Base-by-base conservation (phyloP, 768 basidiomycete species). In the Collybiopsis confluens region DNA sequence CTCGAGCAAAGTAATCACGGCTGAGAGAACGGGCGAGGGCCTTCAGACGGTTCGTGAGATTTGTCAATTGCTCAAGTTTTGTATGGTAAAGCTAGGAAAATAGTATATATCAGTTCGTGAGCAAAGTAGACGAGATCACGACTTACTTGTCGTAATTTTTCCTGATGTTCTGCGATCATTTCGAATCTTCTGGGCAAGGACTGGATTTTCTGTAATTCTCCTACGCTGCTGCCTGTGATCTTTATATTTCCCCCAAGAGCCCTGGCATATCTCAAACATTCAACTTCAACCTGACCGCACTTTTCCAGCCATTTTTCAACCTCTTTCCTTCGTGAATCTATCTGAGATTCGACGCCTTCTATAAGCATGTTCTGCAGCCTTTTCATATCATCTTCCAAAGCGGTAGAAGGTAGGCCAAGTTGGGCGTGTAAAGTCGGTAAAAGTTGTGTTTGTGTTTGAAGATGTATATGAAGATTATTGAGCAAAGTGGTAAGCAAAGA, bases 341-440 rank as follows among this genome's bases (percentile, higher is more conserved):
- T 83, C 61, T 90, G 85, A 4, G 73, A 71, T 60, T 92, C 88
- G 13, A 95, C 87, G 23, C 88, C 84, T 54, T 80, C 76, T 52
- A 86, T 80, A 41, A 96, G 82, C 45, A 86, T 82, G 28, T 85
- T 76, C 61, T 93, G 86, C 6, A 96, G 77, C 7, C 77, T 68
- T 49, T 78, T 73, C 28, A 95, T 76, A 55, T 97, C 93, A 65
- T 90, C 86, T 65, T 90, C 83, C 40, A 95, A 80, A 0, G 91
- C 86, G 10, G 84, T 82, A 24, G 82, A 69, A 8, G 92, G 90
- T 13, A 95, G 77, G 28, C 90, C 92, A 15, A 96, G 87, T 62
- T 90, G 90, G 1, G 81, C 76, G 68, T 95, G 92, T 3, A 96
- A 74, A 6, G 85, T 83, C 15, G 91, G 91, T 2, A 96, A 74